These are phyloP conservation scores for Wallacemonas sp. DNA, from an alignment of 208 protist genomes.

Conservation along the genomic window DNA sequence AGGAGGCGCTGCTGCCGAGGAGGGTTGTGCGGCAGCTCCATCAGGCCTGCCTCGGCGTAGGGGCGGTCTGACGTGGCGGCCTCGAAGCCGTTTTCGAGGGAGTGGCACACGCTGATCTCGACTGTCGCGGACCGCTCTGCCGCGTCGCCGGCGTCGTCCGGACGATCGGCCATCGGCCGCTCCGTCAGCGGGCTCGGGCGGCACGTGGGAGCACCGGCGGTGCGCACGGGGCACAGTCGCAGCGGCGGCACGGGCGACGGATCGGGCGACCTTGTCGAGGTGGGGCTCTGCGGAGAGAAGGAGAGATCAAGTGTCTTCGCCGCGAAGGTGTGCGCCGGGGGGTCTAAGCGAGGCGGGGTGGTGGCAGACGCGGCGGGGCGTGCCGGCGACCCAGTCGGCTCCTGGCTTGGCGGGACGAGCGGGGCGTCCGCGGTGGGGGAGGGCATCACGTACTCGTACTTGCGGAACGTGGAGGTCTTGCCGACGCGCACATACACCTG, in stretches of 20 bases:
- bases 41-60: constrained; percentile 12
- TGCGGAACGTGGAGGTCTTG: constrained; percentile 48
- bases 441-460: constrained; percentile 35
- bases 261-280: neutral
- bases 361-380: neutral
- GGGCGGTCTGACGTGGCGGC: neutral
- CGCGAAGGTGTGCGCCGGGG: neutral
- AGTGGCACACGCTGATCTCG: neutral
- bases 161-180: neutral
- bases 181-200: too few species aligned
- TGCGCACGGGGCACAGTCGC: neutral
- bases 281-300: neutral
- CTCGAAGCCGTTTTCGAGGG: constrained; percentile 8
- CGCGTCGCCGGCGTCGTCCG: neutral
- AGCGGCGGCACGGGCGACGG: neutral
- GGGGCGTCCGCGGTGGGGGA: neutral
- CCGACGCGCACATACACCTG: constrained; percentile 52
- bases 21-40: constrained; percentile 13
- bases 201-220: neutral
- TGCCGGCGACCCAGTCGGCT: neutral
- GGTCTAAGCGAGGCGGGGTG: neutral
- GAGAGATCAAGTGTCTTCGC: neutral
- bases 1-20: neutral
- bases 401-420: neutral
- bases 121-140: neutral